Base-by-base conservation (phyloP, 208 protist genomes). In the Leishmania major region DNA sequence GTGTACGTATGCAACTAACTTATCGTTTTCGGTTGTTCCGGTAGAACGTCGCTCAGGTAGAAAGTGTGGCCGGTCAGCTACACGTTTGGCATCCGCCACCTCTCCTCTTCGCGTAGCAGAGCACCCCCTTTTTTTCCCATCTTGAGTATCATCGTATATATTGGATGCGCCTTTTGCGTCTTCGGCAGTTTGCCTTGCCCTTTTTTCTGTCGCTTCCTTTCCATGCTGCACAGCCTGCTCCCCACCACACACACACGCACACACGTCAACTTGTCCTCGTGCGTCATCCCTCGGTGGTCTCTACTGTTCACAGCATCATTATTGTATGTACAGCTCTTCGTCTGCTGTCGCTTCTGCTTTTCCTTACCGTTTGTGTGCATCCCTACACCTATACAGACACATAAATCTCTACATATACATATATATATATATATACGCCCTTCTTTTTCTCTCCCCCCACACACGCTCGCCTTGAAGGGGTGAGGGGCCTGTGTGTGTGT, bases 191-290 rank as follows among this genome's bases (percentile, higher is more conserved):
- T 69, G 31, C 11, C 62, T 80, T 40, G 0, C 43, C 43, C 43
- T 80, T 75, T 31, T 43, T 67, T 53, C 78, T 75, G 13, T n/a
- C 45, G 11, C 49, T 49, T 59, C 62, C 22, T 64, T 76, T 79
- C 25, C 0, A 8, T 35, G 49, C n/a, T 76, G 47, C 45, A 47
- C 51, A 25, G 66, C 60, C 22, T 47, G 35, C 53, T 49, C 67
- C 49, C 10, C 47, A 10, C 72, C 7, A 37, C 47, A 28, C 72
- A 59, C 72, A 28, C 67, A 72, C 37, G 3, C 67, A 71, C 37
- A 47, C 43, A 31, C 37, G 62, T 40, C 2, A 17, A 5, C 31
- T 25, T 31, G 5, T 25, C 25, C 57, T 31, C 57, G 57, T 62
- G 57, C 57, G 28, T 31, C 25, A 31, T 25, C 28, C 31, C 17